Evolutionary conservation across 2,329 filamentous ascomycete species (phyloP).

Genomic region (Phialophora expanda): DNA sequence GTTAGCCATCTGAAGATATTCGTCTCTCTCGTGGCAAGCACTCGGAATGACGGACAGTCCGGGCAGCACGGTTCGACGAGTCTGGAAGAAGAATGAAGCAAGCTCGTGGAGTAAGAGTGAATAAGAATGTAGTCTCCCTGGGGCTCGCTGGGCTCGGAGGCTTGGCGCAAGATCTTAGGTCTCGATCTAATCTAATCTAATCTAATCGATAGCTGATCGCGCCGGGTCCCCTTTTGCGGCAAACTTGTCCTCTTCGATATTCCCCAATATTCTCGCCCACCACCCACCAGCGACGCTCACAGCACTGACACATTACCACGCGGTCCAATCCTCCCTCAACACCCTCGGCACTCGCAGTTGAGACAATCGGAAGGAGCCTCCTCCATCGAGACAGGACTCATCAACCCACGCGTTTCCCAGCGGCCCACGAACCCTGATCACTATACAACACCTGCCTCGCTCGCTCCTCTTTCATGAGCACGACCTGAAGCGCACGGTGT

Average conservation of each 20-base stretch:
- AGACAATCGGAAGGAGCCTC: neutral
- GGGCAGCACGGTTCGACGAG: too few species aligned
- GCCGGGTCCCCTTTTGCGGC: neutral
- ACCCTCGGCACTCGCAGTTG: neutral
- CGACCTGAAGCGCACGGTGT: constrained; percentile 1
- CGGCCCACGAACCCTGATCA: neutral
- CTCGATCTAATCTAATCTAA: neutral
- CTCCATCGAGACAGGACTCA: neutral
- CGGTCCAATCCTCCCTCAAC: neutral
- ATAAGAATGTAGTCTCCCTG: too few species aligned
- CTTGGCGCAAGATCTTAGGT: too few species aligned
- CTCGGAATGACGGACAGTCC: too few species aligned
- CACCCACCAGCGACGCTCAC: neutral
- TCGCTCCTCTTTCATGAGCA: constrained; percentile 7
- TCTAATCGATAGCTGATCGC: neutral
- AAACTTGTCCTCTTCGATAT: neutral
- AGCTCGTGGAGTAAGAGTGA: too few species aligned
- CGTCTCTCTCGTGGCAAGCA: too few species aligned
- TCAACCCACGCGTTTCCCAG: neutral
- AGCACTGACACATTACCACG: neutral
- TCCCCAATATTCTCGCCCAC: too few species aligned
- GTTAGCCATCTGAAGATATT: too few species aligned
- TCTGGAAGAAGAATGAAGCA: too few species aligned
- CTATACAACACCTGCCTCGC: neutral
- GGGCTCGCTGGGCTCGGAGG: too few species aligned